A percentile compares a stretch with the other conserved stretches of the same genome.
Conservation (phyloP, 208 protist species). For the Angomonas ambiguus region DNA sequence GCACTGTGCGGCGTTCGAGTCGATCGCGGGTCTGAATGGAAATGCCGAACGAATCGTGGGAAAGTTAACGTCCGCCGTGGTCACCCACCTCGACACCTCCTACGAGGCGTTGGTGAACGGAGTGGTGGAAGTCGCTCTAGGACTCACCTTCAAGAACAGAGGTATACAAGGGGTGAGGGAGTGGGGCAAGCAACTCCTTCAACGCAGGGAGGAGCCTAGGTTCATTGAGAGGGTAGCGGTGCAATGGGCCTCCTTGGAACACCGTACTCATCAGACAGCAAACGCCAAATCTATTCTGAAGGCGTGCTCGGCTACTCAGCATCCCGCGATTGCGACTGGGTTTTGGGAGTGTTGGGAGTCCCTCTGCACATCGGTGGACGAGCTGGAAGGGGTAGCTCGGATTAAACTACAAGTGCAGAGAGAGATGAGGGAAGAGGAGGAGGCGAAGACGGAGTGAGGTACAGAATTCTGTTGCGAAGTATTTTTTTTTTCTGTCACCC, state of each 20-base stretch:
- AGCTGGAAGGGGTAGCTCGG: constrained; percentile 65
- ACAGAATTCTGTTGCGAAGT: background rate
- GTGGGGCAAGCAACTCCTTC: constrained; percentile 39
- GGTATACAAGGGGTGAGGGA: constrained; percentile 39
- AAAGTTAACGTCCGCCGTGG: constrained; percentile 21
- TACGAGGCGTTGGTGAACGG: constrained; percentile 35
- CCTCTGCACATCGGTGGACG: constrained; percentile 43
- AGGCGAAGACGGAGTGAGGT: background rate
- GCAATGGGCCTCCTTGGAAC: constrained; percentile 77
- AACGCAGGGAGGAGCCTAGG: constrained; percentile 17
- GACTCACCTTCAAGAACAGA: constrained; percentile 31
- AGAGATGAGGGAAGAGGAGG: constrained; percentile 32
- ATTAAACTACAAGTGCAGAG: constrained; percentile 54
- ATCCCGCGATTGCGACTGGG: constrained; percentile 46
- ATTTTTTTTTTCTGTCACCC: background rate
- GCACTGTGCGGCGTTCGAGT: constrained; percentile 57
- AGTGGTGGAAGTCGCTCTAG: constrained; percentile 48
- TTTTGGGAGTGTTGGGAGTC: constrained; percentile 81
- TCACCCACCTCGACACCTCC: constrained; percentile 10
- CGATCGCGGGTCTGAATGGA: constrained; percentile 43
- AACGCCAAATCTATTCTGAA: constrained; percentile 60
- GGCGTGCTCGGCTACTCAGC: constrained; percentile 65
- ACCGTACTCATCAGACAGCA: constrained; percentile 37
- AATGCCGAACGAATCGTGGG: constrained; percentile 39
- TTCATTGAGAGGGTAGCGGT: constrained; percentile 64